These are phyloP conservation scores for Breynia disticha DNA, from an alignment of 441 rosid species.

Conservation along the genomic window DNA sequence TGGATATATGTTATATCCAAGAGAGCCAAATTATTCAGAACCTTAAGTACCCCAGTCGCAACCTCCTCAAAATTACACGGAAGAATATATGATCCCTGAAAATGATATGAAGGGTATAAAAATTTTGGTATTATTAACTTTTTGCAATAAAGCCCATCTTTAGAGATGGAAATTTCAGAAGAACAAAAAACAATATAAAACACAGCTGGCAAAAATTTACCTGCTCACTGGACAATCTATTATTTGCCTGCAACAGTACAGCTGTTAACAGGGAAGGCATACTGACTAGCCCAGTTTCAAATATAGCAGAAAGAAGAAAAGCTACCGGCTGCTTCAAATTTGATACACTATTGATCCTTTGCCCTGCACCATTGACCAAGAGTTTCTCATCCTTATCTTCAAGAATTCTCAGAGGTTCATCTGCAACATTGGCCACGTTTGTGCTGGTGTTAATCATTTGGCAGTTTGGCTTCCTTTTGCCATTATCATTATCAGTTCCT, in stretches of 20 bases:
- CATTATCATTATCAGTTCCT: slow-evolving; percentile 14
- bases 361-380: slow-evolving; percentile 18
- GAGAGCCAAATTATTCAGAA: slow-evolving; percentile 68
- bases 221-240: slow-evolving; percentile 54
- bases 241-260: slow-evolving; percentile 69
- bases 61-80: slow-evolving; percentile 79
- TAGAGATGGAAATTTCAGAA: not conserved
- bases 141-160: not conserved
- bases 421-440: slow-evolving; percentile 14
- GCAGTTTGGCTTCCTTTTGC: slow-evolving; percentile 25
- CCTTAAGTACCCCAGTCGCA: slow-evolving; percentile 67
- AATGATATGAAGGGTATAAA: slow-evolving; percentile 4
- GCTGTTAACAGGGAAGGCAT: slow-evolving; percentile 74
- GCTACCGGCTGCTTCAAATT: slow-evolving; percentile 37
- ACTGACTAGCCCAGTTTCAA: slow-evolving; percentile 72
- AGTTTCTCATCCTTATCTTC: slow-evolving; percentile 32
- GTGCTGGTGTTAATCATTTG: slow-evolving; percentile 18
- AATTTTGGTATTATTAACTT: not conserved
- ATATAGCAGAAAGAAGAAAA: slow-evolving; percentile 60
- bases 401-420: slow-evolving; percentile 19
- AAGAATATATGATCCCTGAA: slow-evolving; percentile 52
- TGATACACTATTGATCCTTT: slow-evolving; percentile 17
- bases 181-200: not conserved
- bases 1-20: slow-evolving; percentile 55
- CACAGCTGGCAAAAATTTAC: slow-evolving; percentile 21